Evolutionary conservation across 2,329 filamentous ascomycete species (phyloP), one percentile per base, ranked within the genome.

Genomic region (Elsinoe batatas): DNA sequence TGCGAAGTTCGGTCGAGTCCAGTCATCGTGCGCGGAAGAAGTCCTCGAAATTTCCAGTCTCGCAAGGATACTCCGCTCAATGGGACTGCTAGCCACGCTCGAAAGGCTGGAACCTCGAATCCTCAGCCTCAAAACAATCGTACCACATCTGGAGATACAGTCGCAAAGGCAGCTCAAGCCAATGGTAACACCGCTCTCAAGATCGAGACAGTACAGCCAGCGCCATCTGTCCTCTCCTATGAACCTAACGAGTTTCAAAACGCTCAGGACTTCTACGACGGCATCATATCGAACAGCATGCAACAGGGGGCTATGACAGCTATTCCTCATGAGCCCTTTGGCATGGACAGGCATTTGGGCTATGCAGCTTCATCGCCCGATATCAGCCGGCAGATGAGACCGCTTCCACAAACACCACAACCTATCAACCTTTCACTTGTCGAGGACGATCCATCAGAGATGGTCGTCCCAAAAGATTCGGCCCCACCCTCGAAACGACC

Each of bases 41-140:
- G 91, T 69, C 91, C 91, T 3, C 81, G 91, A 36, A 97, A 97
- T 70, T 97, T 97, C 69, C 90, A 95, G 69, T 87, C 90, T 8
- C 80, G 91, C 53, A 96, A 95, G 69, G 91, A 97, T 69, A 86
- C 95, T 6, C 90, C 91, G 2, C 78, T 97, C 46, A 80, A 89
- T 54, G 88, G 87, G 13, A 88, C 86, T 61, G 85, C 85, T 18
- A 84, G 84, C 22, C 87, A 87, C 26, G 79, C 85, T n/a, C 83
- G 89, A 38, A 91, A 93, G 59, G 60, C 53, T 8, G 40, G 15
- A 18, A 42, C 53, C 7, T 49, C 43, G 32, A 56, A 37, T 18
- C 44, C 56, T 49, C 50, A 54, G 22, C 11, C 44, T 32, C 55
- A 51, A 56, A 44, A 44, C n/a, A 11, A 22, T 3, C 55, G 55